phyloP scores from a whole-genome alignment of 148 eudicot genomes.

The Chenopodium formosanum region DNA sequence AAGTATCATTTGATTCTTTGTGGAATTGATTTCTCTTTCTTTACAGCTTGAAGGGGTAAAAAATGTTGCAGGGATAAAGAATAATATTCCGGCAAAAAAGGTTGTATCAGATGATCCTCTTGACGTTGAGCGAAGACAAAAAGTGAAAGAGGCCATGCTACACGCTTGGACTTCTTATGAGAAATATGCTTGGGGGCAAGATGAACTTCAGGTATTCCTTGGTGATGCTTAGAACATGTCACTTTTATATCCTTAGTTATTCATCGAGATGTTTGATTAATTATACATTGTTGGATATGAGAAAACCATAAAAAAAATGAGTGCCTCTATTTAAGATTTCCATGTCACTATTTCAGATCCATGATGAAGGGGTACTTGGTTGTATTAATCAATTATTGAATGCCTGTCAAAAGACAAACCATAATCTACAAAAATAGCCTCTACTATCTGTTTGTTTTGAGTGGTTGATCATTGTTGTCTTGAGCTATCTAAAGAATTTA shows the following conservation, averaged over 20 bases:
- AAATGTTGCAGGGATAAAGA: conserved; percentile 33
- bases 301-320: neutral
- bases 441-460: neutral
- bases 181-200: conserved; percentile 98
- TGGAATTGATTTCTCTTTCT: conserved; percentile 10
- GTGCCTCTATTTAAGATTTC: neutral
- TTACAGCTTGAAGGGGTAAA: conserved; percentile 65
- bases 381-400: conserved; percentile 1
- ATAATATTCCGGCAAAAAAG: conserved; percentile 14
- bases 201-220: conserved; percentile 86
- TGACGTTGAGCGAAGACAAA: conserved; percentile 64
- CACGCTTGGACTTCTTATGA: conserved; percentile 99
- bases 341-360: neutral
- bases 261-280: neutral
- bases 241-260: neutral
- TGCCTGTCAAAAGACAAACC: neutral
- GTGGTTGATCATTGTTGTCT: neutral
- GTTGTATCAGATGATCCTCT: conserved; percentile 54
- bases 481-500: neutral
- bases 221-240: neutral
- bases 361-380: neutral
- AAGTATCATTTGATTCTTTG: neutral
- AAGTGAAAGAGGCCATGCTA: conserved; percentile 95
- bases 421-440: neutral
- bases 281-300: neutral